Evolutionary conservation across 257 asterid species (phyloP).

Genomic region (Linaria vulgaris): DNA sequence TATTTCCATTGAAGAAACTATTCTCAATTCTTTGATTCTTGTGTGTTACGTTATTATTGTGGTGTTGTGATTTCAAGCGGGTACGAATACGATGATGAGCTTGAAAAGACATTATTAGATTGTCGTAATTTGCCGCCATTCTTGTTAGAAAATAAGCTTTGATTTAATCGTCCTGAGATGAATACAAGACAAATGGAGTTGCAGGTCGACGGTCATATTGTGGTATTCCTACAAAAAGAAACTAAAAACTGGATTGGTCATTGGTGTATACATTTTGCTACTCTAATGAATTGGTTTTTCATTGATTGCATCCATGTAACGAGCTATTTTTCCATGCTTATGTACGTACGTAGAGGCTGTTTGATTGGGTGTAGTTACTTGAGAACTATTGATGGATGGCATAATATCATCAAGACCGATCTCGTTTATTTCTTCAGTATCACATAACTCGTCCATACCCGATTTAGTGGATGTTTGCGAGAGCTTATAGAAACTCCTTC

Average conservation of each 20-base stretch:
- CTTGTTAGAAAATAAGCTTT: too few species aligned
- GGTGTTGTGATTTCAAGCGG: too few species aligned
- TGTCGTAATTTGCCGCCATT: slow-evolving; percentile 40
- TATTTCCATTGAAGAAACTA: slow-evolving; percentile 40
- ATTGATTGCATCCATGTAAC: background rate
- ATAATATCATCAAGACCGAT: background rate
- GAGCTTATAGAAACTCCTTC: too few species aligned
- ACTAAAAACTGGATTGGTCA: too few species aligned
- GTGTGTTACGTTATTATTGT: too few species aligned
- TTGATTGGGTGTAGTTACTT: background rate
- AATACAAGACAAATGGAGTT: slow-evolving; percentile 15
- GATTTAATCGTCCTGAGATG: too few species aligned
- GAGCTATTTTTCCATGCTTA: background rate
- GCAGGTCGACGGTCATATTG: slow-evolving; percentile 36
- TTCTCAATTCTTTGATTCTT: too few species aligned
- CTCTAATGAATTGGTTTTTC: background rate
- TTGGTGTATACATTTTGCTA: too few species aligned
- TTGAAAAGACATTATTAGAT: too few species aligned
- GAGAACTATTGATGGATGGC: background rate
- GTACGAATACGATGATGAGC: too few species aligned
- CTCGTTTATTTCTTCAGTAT: background rate
- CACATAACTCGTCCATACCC: background rate
- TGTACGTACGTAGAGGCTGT: background rate
- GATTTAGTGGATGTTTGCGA: background rate
- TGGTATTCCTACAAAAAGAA: too few species aligned